Conservation (phyloP, 1,284 basidiomycete species). For the Cutaneotrichosporon dermatis region DNA sequence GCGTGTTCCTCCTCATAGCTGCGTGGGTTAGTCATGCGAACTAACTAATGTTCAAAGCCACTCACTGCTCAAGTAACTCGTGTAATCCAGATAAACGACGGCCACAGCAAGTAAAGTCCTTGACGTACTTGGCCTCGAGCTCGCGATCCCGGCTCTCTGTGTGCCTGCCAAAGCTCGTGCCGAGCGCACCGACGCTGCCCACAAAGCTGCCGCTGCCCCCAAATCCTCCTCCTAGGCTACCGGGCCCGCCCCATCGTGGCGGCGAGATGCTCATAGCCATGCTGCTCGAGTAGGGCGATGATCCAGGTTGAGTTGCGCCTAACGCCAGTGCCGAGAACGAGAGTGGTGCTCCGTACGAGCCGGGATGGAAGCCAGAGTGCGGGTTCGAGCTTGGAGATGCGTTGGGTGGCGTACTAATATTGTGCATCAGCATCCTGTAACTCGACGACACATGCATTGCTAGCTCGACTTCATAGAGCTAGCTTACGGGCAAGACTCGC, state of each 20-base stretch:
- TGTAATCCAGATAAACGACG: conserved; percentile 47
- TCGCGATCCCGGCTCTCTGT: conserved; percentile 41
- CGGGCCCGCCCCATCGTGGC: conserved; percentile 34
- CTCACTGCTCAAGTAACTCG: conserved; percentile 50
- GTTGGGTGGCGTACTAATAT: conserved; percentile 10
- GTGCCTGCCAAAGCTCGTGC: conserved; percentile 40
- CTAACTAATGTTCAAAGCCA: conserved; percentile 1
- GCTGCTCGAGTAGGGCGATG: conserved; percentile 24
- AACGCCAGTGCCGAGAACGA: conserved; percentile 33
- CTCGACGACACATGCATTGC: too few species aligned
- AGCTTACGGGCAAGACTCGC: too few species aligned
- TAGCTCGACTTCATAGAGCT: too few species aligned
- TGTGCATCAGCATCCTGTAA: too few species aligned
- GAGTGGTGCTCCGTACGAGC: conserved; percentile 32
- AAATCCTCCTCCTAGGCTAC: conserved; percentile 21
- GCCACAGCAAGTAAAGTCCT: conserved; percentile 49
- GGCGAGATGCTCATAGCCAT: conserved; percentile 46
- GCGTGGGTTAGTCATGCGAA: neutral
- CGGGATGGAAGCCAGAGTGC: conserved; percentile 34
- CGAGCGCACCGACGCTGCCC: conserved; percentile 37
- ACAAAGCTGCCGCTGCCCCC: conserved; percentile 32
- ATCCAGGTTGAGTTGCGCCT: conserved; percentile 25
- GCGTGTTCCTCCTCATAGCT: conserved; percentile 51
- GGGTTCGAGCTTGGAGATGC: conserved; percentile 21
- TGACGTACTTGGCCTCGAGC: conserved; percentile 48